Evolutionary conservation across 345 rosid genomes (phyloP).

Genomic region (Euphorbia pulcherrima): DNA sequence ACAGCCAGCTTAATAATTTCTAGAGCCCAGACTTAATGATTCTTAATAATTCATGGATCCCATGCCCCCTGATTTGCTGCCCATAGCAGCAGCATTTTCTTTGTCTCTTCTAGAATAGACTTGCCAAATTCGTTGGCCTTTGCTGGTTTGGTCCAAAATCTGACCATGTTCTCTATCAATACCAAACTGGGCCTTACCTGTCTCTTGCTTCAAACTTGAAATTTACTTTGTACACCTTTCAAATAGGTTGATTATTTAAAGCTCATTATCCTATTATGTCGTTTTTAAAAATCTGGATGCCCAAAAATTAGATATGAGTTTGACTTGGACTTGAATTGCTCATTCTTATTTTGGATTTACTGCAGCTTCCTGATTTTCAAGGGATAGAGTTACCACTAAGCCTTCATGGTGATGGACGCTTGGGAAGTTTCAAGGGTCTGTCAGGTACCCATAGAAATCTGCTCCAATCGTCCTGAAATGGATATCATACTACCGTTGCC

Average conservation of each 20-base stretch:
- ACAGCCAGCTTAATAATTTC: no score
- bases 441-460: slow-evolving; percentile 38
- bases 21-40: no score
- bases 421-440: slow-evolving; percentile 56
- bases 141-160: no score
- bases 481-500: background rate
- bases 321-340: background rate
- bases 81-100: no score
- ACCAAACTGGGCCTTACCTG: background rate
- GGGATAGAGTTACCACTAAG: slow-evolving; percentile 47
- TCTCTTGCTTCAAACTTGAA: background rate
- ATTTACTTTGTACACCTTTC: background rate
- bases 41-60: no score
- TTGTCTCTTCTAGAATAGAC: no score
- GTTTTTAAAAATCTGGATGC: background rate
- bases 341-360: background rate
- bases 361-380: slow-evolving; percentile 58
- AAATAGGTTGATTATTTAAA: background rate
- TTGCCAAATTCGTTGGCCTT: no score
- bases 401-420: slow-evolving; percentile 43
- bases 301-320: background rate
- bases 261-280: background rate
- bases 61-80: no score
- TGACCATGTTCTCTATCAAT: no score
- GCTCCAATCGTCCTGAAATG: background rate